Evolutionary conservation across 2,329 filamentous ascomycete genomes (phyloP), one percentile per base, ranked within the genome.

Genomic region (Aspergillus phoenicis): DNA sequence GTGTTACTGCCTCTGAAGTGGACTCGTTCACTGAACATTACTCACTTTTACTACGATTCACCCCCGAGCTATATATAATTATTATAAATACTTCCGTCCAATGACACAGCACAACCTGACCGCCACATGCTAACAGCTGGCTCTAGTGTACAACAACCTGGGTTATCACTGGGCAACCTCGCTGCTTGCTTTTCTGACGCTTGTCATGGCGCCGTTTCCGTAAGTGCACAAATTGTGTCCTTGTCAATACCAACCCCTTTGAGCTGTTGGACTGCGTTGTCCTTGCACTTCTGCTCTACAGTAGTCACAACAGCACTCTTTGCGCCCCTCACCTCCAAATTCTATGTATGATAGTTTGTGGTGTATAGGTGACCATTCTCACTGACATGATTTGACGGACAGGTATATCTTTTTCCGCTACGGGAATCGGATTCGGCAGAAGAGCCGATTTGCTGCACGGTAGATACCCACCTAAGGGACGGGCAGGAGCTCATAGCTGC

Each of bases 81-180:
- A 30, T 8, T 30, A 2, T 36, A 11, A 11, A 36, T 36, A 11
- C 33, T 36, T 36, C 11, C 20, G 17, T 3, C 30, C 8, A 38
- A 58, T 28, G 49, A 48, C 48, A 52, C 33, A 58, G 26, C 55
- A 38, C 5, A 57, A 43, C 20, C 52, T 63, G 60, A 63, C 63
- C 58, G 59, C 53, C 48, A 58, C 28, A 67, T 62, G 52, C 68
- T 73, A 66, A 72, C 66, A 58, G 57, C 48, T 52, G 47, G 51
- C 41, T 61, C 58, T 67, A 81, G 78, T 82, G 80, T 82, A 81
- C 62, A 72, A 81, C 48, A 75, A 74, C 26, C 71, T 82, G 15
- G 77, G 77, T 26, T 80, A 76, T 60, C 77, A 81, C 61, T 82
- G 80, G 80, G 80, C 79, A 24, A 79, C 78, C 11, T 73, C 76